Evolutionary conservation across 257 asterid species (phyloP), one percentile per base, ranked within the genome.

Genomic region (Salvia rosmarinus): DNA sequence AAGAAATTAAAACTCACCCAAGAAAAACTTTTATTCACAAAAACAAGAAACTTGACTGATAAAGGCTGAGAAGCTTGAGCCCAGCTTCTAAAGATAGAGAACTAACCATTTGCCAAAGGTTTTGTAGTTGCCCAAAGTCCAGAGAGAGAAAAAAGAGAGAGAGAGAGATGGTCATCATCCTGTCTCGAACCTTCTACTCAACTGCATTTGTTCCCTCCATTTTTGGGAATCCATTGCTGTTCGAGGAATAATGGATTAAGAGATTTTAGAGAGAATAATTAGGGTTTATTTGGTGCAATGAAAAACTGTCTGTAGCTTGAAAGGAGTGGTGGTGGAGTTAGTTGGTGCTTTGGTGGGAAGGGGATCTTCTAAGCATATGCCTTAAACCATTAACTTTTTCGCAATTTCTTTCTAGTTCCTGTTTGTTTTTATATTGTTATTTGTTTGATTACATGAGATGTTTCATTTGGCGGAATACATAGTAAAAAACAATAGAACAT

Each of bases 281-380:
- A 19, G 13, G 4, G 30, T 39, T 42, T 62, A 10, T 20, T 14
- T 28, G 21, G 13, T 11, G 9, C 23, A 21, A 6, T 25, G 40
- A 43, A 40, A 21, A 39, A 40, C 10, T 20, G 68, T 40, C 7
- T 17, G 11, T 39, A 63, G 68, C 39, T 44, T 44, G 50, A 32
- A 61, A 35, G 67, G 50, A 13, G 71, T 46, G 71, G 71, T 25
- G 59, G 71, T 14, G 59, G 59, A 46, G 30, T 46, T 0, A 28
- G 30, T 44, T 14, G 70, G 44, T 39, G 37, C 37, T 32, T 32
- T 32, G 37, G 57, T 64, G 70, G 58, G 71, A 28, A 47, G 71
- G 9, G 71, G 71, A 65, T 65, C 71, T 65, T 65, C 71, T 42
- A 3, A 47, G 71, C 71, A 65, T 65, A 65, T 65, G 71, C 59